These are phyloP conservation scores for Nakaseomyces sp. DNA, from an alignment of 1,139 yeast species.

Conservation along the genomic window DNA sequence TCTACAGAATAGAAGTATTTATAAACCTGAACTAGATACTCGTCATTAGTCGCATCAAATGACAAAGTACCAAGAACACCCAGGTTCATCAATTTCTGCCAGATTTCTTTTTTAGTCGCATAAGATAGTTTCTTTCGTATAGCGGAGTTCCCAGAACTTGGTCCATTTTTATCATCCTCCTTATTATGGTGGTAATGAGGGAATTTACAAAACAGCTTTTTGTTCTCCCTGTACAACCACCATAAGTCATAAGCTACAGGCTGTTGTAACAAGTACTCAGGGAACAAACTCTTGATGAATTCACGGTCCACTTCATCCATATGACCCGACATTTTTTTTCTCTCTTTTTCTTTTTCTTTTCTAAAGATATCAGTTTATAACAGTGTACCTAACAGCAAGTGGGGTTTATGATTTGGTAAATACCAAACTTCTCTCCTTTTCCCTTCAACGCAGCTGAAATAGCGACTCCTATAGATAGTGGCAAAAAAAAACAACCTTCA, in stretches of 20 bases:
- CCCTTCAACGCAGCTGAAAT: too few relatives aligned
- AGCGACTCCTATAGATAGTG: too few relatives aligned
- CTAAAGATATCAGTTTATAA: too few relatives aligned
- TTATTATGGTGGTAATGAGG: slow-evolving; percentile 10
- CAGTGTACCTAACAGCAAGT: too few relatives aligned
- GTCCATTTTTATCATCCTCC: slow-evolving; percentile 3
- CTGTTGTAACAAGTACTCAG: slow-evolving; percentile 27
- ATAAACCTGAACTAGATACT: slow-evolving; percentile 28
- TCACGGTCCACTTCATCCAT: slow-evolving; percentile 16
- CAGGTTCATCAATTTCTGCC: slow-evolving; percentile 27
- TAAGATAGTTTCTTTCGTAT: slow-evolving; percentile 11
- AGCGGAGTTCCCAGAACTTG: neutral
- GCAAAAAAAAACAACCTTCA: too few relatives aligned
- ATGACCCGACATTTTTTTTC: slow-evolving; percentile 4
- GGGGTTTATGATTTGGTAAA: too few relatives aligned
- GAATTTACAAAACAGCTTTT: slow-evolving; percentile 23
- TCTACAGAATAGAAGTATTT: slow-evolving; percentile 25
- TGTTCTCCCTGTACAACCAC: slow-evolving; percentile 22
- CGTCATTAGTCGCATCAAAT: slow-evolving; percentile 26
- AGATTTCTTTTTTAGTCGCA: slow-evolving; percentile 24
- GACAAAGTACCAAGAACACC: slow-evolving; percentile 30
- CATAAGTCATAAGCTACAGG: slow-evolving; percentile 29
- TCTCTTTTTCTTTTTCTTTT: too few relatives aligned
- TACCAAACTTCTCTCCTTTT: too few relatives aligned
- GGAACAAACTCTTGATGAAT: slow-evolving; percentile 23